Evolutionary conservation across 164 flowering plant species (phyloP), one percentile per base, ranked within the genome.

Genomic region (Cinnamomum chago): DNA sequence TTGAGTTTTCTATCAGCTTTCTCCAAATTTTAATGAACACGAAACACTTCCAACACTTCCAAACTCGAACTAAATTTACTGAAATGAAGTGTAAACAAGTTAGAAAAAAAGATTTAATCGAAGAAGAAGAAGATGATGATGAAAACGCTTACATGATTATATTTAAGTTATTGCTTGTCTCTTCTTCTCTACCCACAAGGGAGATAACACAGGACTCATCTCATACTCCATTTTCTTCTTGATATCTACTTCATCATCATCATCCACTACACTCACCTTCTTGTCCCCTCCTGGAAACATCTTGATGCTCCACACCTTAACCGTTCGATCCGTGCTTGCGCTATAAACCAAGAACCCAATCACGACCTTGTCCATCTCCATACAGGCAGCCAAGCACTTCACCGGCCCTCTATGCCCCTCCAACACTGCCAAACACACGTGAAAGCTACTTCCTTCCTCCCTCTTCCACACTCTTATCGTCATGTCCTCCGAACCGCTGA

Each of bases 141-240:
- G 22, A 14, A 58, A 17, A 17, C 22, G 47, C 47, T 40, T 40
- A 40, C 47, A 40, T 40, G 47, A 40, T 40, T 40, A 40, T 9
- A 40, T 3, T 64, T 30, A 35, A 35, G 30, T 50, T 0, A 60
- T 76, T 40, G 76, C 82, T 70, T 84, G 90, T 28, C 83, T 83
- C 81, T 89, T 88, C 81, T 70, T 88, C 82, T 86, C 84, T 2
- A 89, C 94, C 94, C 94, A 90, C 14, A 90, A 88, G 55, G 94
- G 94, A n/a, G 94, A 90, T 70, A 90, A 75, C 50, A 89, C 90
- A 0, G 94, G 94, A 71, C 87, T 86, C 77, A 74, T 79, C 67
- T 82, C 83, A 62, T 75, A 27, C 7, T 67, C 75, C 58, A 65
- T 24, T 76, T 74, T 76, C 71, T 66, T 33, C 64, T 62, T 55